phyloP scores from a whole-genome alignment of 768 basidiomycete genomes.

The Panaeolus cyanescens region DNA sequence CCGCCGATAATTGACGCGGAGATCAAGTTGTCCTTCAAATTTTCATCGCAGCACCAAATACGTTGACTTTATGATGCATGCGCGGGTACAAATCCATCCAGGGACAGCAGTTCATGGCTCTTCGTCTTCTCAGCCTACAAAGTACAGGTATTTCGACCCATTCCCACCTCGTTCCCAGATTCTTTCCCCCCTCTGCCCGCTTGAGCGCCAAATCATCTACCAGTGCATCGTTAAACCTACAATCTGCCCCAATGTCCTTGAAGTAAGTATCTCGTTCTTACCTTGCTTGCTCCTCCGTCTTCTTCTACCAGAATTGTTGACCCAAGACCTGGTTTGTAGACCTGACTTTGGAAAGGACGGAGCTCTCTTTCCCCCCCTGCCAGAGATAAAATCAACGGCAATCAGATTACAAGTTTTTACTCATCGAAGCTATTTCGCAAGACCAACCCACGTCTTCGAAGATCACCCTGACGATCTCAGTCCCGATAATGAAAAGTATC shows the following conservation, averaged over 20 bases:
- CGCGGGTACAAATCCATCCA: conserved; percentile 14
- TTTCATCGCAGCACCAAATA: conserved; percentile 2
- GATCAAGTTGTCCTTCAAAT: conserved; percentile 25
- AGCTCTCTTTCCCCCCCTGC: conserved; percentile 59
- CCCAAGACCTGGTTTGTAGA: conserved; percentile 18
- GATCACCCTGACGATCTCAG: conserved; percentile 71
- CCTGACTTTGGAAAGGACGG: conserved; percentile 44
- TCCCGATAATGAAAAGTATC: conserved; percentile 81
- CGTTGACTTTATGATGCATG: not conserved
- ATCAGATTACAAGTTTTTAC: conserved; percentile 68
- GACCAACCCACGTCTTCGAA: conserved; percentile 77
- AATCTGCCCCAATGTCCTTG: not conserved
- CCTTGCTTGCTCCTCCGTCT: not conserved
- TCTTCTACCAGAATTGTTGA: too few species aligned
- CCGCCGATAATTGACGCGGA: conserved; percentile 23
- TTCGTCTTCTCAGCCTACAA: conserved; percentile 13
- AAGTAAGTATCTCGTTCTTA: not conserved
- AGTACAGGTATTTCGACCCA: not conserved
- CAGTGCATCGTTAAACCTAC: not conserved
- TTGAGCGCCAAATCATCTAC: not conserved
- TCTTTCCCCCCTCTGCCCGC: not conserved
- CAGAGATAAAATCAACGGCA: conserved; percentile 46
- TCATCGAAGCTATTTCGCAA: conserved; percentile 69
- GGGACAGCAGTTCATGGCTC: conserved; percentile 13
- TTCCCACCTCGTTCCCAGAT: not conserved